phyloP scores from a whole-genome alignment of 345 rosid species.

The Euphorbia tirucalli region DNA sequence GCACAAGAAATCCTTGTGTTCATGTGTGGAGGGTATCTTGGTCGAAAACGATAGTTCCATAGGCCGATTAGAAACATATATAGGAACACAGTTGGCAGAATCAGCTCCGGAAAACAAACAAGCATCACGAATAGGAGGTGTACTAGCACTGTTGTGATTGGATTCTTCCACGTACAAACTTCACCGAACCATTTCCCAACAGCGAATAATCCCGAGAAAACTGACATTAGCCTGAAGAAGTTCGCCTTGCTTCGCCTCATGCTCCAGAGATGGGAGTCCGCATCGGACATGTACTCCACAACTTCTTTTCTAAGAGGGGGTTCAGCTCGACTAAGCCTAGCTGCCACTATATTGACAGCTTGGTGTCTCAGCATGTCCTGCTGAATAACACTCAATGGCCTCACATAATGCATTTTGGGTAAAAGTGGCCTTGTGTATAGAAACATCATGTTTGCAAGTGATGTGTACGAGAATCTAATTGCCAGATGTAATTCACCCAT shows the following conservation, averaged over 20 bases:
- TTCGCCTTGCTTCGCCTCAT: slow-evolving; percentile 39
- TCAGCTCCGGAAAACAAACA: slow-evolving; percentile 27
- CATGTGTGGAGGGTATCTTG: slow-evolving; percentile 34
- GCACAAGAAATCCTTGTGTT: slow-evolving; percentile 27
- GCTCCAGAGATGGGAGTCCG: slow-evolving; percentile 33
- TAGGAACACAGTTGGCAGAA: slow-evolving; percentile 25
- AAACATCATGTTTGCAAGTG: slow-evolving; percentile 22
- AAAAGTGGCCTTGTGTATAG: slow-evolving; percentile 27
- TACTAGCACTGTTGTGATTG: slow-evolving; percentile 27
- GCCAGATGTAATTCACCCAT: slow-evolving; percentile 34
- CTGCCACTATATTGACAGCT: slow-evolving; percentile 31
- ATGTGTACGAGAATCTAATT: slow-evolving; percentile 27
- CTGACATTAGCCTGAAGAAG: slow-evolving; percentile 31
- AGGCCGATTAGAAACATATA: slow-evolving; percentile 31
- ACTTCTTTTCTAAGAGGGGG: slow-evolving; percentile 33
- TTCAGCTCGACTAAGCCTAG: slow-evolving; percentile 32
- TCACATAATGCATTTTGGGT: slow-evolving; percentile 34
- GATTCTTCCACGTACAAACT: slow-evolving; percentile 30
- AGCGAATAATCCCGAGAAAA: slow-evolving; percentile 23
- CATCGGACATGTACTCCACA: slow-evolving; percentile 32
- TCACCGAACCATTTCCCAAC: slow-evolving; percentile 29
- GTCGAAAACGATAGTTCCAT: slow-evolving; percentile 29
- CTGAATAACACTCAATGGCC: slow-evolving; percentile 32
- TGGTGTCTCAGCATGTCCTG: slow-evolving; percentile 30
- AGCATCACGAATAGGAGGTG: slow-evolving; percentile 32